Base-by-base conservation (phyloP, 129 eudicot species). In the Flaveria bidentis region DNA sequence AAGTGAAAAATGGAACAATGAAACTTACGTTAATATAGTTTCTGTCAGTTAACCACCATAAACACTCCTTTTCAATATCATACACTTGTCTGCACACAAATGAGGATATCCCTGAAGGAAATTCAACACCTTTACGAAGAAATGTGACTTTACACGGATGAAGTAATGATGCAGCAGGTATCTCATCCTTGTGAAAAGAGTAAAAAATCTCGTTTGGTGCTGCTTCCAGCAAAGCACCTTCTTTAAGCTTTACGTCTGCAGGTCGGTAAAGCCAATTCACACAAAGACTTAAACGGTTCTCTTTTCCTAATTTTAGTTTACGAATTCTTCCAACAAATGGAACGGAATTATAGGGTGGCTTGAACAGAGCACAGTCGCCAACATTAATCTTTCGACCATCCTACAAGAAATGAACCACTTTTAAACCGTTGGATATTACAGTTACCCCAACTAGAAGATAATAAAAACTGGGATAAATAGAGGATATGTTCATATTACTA, bases 71-170 rank as follows among this genome's bases (percentile, higher is more conserved):
- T 64, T 81, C 84, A 65, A 77, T 82, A 82, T 93, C 98, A 65
- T 93, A 93, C 72, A 88, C 96, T 68, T 91, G 84, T 72, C 96
- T 85, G 82, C 98, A 93, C 79, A 93, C 92, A 85, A 90, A 87
- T 69, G 97, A 87, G 84, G 87, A 88, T 76, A 80, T 68, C 88
- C 96, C 98, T 49, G 86, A 26, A 64, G 97, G 91, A 82, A 93
- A 86, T 76, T 88, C 91, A 78, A 79, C 91, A 84, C 95, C 97
- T 87, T 84, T 88, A 73, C 91, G 89, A 78, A 90, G 90, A 75
- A 93, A 93, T 73, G 97, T 88, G 82, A 93, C 98, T 90, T 93
- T 93, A 87, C 98, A 93, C 72, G 92, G 98, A 87, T 93, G 98
- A 72, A 93, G 91, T 73, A 93, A 75, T 25, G 98, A 90, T 71